A percentile compares a stretch with the other conserved stretches of the same genome.
phyloP scores from a whole-genome alignment of 208 protist species.

The Trypanosoma mega region DNA sequence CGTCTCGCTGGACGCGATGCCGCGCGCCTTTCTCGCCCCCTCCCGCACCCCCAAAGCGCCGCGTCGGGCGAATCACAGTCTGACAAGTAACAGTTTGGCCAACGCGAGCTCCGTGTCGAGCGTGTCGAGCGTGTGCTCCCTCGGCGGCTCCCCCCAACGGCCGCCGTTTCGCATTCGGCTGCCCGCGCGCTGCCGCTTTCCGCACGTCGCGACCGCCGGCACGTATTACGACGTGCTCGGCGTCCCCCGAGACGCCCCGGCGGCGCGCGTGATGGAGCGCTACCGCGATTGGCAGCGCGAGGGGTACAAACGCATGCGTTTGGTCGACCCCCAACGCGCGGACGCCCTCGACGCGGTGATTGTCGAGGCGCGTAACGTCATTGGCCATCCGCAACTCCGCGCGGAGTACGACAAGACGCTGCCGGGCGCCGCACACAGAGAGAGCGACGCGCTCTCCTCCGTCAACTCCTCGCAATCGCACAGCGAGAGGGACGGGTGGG shows the following conservation, averaged over 20 bases:
- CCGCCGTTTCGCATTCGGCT: conserved; percentile 44
- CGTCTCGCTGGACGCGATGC: conserved; percentile 53
- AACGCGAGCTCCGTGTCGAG: conserved; percentile 18
- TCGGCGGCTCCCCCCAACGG: background rate
- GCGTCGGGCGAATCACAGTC: background rate
- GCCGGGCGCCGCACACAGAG: conserved; percentile 14
- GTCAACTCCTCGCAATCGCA: background rate
- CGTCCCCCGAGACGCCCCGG: conserved; percentile 37
- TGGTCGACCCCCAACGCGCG: conserved; percentile 47
- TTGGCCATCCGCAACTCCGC: conserved; percentile 59
- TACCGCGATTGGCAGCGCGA: conserved; percentile 64
- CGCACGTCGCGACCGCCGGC: conserved; percentile 58
- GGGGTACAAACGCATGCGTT: conserved; percentile 58
- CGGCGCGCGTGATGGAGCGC: conserved; percentile 50
- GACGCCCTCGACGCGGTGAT: conserved; percentile 69
- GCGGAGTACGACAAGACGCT: conserved; percentile 67
- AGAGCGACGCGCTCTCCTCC: conserved; percentile 32
- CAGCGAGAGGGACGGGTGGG: background rate
- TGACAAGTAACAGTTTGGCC: conserved; percentile 7
- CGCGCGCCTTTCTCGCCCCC: conserved; percentile 46
- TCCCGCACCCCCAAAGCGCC: background rate
- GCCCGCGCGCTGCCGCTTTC: conserved; percentile 76
- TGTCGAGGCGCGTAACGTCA: conserved; percentile 82
- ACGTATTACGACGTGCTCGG: conserved; percentile 86
- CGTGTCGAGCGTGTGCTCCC: conserved; percentile 9